phyloP scores from a whole-genome alignment of 2,329 filamentous ascomycete species.

The Dothistroma septosporum region DNA sequence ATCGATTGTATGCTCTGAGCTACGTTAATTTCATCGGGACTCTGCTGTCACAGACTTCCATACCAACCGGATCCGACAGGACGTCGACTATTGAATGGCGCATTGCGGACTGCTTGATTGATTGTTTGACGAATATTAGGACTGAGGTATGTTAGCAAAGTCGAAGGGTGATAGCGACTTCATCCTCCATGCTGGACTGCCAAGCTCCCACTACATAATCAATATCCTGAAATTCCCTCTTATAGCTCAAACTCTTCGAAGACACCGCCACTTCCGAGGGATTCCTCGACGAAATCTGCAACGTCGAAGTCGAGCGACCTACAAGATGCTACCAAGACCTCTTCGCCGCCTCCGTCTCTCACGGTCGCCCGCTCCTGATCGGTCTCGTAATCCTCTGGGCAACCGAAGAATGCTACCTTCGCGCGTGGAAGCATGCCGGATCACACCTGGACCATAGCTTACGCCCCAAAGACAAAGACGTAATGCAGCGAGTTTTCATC shows the following conservation, averaged over 20 bases:
- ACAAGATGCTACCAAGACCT: slow-evolving; percentile 51
- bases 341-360: slow-evolving; percentile 54
- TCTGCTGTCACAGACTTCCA: slow-evolving; percentile 57
- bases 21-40: slow-evolving; percentile 65
- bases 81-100: slow-evolving; percentile 51
- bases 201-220: neutral
- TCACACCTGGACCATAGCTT: slow-evolving; percentile 28
- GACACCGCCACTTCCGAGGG: slow-evolving; percentile 52
- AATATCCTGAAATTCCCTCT: neutral
- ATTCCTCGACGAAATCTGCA: slow-evolving; percentile 45
- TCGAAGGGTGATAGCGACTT: no score
- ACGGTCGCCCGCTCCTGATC: slow-evolving; percentile 55
- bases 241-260: slow-evolving; percentile 55
- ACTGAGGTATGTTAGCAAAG: slow-evolving; percentile 51
- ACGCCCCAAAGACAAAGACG: slow-evolving; percentile 37
- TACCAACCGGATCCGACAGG: slow-evolving; percentile 42
- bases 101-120: slow-evolving; percentile 59
- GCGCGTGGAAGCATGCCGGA: slow-evolving; percentile 46
- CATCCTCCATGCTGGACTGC: no score
- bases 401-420: slow-evolving; percentile 59
- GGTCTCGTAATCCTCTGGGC: slow-evolving; percentile 69
- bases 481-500: slow-evolving; percentile 47
- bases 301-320: slow-evolving; percentile 12
- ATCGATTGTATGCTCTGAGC: slow-evolving; percentile 65
- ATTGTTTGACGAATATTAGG: slow-evolving; percentile 61